Evolutionary conservation across 176 grass and related monocot species (phyloP).

Genomic region (Oryza rufipogon): DNA sequence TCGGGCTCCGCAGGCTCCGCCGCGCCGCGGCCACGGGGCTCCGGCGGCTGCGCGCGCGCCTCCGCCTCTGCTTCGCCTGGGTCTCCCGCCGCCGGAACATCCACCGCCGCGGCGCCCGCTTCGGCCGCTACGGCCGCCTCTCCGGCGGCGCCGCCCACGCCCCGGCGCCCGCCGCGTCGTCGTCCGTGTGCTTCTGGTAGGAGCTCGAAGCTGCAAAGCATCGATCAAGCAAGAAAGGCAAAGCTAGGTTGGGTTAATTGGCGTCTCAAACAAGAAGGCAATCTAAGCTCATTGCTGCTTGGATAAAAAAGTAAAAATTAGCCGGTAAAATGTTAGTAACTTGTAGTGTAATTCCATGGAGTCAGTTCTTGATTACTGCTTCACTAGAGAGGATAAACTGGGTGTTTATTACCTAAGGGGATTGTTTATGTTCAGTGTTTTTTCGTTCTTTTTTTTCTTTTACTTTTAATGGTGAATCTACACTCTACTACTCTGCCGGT

Average conservation of each 20-base stretch:
- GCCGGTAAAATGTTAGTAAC: constrained; percentile 4
- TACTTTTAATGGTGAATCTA: constrained; percentile 8
- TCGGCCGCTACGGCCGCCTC: constrained; percentile 48
- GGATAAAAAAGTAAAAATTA: constrained; percentile 19
- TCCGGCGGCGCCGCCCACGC: constrained; percentile 25
- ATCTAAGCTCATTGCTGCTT: constrained; percentile 28
- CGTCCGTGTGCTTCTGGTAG: constrained; percentile 53
- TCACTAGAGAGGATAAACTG: constrained; percentile 27
- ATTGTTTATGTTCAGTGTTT: constrained; percentile 1
- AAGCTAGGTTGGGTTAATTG: not conserved
- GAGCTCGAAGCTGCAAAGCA: not conserved
- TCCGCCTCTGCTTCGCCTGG: constrained; percentile 59
- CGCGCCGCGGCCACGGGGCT: constrained; percentile 45
- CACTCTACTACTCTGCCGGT: not conserved
- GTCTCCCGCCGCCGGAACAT: constrained; percentile 33
- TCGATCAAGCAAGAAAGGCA: not conserved
- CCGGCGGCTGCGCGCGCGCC: constrained; percentile 40
- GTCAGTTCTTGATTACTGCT: constrained; percentile 20
- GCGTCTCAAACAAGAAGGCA: not conserved
- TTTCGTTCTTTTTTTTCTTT: not conserved
- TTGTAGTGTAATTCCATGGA: not conserved
- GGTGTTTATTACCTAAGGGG: constrained; percentile 21
- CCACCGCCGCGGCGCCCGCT: not conserved
- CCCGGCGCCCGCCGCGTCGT: constrained; percentile 3
- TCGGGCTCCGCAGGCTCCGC: constrained; percentile 55